Base-by-base conservation (phyloP, 495 filamentous ascomycete genomes). In the Tricharina praecox region DNA sequence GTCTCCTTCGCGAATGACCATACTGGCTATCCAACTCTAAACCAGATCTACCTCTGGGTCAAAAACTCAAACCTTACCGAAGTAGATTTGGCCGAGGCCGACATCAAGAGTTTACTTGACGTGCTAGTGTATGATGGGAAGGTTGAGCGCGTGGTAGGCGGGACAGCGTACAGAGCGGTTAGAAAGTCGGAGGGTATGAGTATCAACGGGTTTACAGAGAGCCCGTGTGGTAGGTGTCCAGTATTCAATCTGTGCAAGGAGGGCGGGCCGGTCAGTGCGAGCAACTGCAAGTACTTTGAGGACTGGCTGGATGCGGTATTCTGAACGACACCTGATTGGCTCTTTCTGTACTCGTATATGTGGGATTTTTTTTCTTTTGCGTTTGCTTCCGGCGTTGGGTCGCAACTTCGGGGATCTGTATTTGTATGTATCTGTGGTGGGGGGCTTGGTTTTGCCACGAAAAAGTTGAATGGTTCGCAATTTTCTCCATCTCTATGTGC, bases 231-330 rank as follows among this genome's bases (percentile, higher is more conserved):
- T 13, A 69, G 74, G 50, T 97, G 90, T 61, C 90, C 92, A 0
- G 90, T 95, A n/a, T 92, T 94, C 65, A 75, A 81, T 32, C 68
- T 94, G 16, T 97, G 90, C 63, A 79, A 79, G 39, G 82, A 90
- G 45, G 85, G 81, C 4, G 86, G 85, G 1, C 80, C 81, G 7
- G 83, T 96, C 26, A 90, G 78, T 60, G 83, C 90, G 1, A 80
- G 78, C 47, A 93, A 73, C 41, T 97, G 90, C 62, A 81, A 85
- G 34, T 97, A 96, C 56, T 95, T 92, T 58, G 70, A 77, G 45
- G 72, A 78, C 3, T 96, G 88, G 88, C 63, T 94, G 16, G 65
- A 67, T 11, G 18, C n/a, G n/a, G n/a, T n/a, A n/a, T n/a, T n/a
- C n/a, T n/a, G n/a, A n/a, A n/a, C n/a, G n/a, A n/a, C n/a, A n/a